These are phyloP conservation scores for Litsea cubeba DNA, from an alignment of 164 flowering plant species.

Conservation along the genomic window DNA sequence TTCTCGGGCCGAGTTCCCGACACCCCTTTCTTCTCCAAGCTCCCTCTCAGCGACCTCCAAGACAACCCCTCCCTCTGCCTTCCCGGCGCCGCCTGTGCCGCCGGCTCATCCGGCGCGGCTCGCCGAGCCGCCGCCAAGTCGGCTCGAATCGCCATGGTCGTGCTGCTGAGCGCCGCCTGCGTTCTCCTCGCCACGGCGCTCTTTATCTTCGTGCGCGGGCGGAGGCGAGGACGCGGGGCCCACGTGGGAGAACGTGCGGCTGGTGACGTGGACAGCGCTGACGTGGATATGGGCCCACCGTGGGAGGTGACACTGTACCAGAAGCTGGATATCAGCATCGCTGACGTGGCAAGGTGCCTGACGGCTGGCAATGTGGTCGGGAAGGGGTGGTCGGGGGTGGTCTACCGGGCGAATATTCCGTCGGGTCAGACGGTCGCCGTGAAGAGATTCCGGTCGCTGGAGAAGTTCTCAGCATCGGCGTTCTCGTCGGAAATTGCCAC, in stretches of 20 bases:
- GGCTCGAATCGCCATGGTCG: constrained; percentile 54
- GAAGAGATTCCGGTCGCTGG: constrained; percentile 85
- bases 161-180: constrained; percentile 57
- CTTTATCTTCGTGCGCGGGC: constrained; percentile 47
- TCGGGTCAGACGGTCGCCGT: constrained; percentile 69
- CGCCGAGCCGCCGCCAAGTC: constrained; percentile 20
- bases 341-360: constrained; percentile 56
- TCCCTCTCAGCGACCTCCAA: constrained; percentile 57
- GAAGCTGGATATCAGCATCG: constrained; percentile 68
- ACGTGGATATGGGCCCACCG: constrained; percentile 56
- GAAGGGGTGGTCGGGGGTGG: constrained; percentile 93
- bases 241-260: constrained; percentile 17
- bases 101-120: constrained; percentile 15
- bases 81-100: constrained; percentile 22
- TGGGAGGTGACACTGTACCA: constrained; percentile 91
- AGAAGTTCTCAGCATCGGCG: constrained; percentile 39
- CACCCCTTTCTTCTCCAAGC: constrained; percentile 73
- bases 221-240: constrained; percentile 11
- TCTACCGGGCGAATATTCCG: constrained; percentile 60
- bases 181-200: constrained; percentile 52
- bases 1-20: constrained; percentile 85
- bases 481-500: constrained; percentile 76
- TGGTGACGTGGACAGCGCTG: constrained; percentile 25
- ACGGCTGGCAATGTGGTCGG: constrained; percentile 79
- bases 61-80: constrained; percentile 64